Base-by-base conservation (phyloP, 345 rosid genomes). In the Euphorbia peplus region DNA sequence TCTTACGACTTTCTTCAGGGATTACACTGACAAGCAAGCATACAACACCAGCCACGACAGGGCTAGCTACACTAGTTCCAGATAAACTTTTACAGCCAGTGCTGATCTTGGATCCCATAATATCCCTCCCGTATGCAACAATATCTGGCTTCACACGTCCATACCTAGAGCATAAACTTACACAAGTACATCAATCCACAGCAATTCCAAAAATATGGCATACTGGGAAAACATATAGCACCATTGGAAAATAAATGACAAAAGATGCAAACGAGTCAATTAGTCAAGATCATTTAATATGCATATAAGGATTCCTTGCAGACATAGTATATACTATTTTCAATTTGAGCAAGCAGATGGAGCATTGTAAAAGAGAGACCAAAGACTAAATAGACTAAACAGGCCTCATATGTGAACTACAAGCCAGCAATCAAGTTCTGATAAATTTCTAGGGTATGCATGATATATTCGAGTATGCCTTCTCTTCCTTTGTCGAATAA, bases 1-100 rank as follows among this genome's bases (percentile, higher is more conserved):
- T 76, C 82, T 88, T 91, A 39, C 97, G 83, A 67, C 63, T 78
- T 57, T 69, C 69, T 82, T 88, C 90, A 30, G 97, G 97, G 78
- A 91, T 79, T 67, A 88, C 75, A 83, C 99, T 95, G 63, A 87
- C 90, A 70, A 95, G 97, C 58, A 95, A 84, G 80, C 99, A 95
- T 22, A 95, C 97, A 55, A 87, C 90, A 77, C 99, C 99, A 78
- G 99, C 99, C 76, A 95, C 98, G 68, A 93, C 98, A 79, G 98
- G 98, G 80, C 98, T 93, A 22, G 97, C 98, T 71, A 91, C 97
- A 54, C 98, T 93, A 71, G 98, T 93, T 58, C 98, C 98, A 41
- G 98, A 93, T 78, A 93, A 85, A 78, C 96, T 89, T 86, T 89
- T 91, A 80, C 98, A 93, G 25, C 97, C 98, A 55, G 97, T 85